Evolutionary conservation across 2,329 filamentous ascomycete species (phyloP), one percentile per base, ranked within the genome.

Genomic region (Mariannaea elegans): DNA sequence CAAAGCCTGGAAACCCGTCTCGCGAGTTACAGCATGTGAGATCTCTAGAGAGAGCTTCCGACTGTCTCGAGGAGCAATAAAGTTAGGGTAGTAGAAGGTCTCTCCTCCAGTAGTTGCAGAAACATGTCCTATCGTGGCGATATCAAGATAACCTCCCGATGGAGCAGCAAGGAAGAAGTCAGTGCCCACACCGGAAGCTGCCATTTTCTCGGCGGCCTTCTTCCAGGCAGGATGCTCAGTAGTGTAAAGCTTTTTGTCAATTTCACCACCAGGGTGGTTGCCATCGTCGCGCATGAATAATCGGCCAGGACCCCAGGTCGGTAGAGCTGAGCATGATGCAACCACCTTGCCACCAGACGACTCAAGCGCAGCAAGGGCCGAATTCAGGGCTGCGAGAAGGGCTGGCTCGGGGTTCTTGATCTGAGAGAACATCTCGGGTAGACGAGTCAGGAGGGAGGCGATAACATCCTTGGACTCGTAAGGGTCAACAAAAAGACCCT

Each of bases 31-130:
- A 1, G 92, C 88, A 72, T 97, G 94, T 66, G 89, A 87, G 65
- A 99, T 88, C 78, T 99, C 95, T 46, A 90, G 86, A 2, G 90
- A 90, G 36, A 99, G 80, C 79, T 94, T 96, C 56, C 92, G 83
- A 41, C 90, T 88, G 76, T 99, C 95, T 34, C 95, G 87, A 7
- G 91, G 91, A 7, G 90, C 88, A 59, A 97, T 89, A 80, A 97
- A 99, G 76, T 98, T 99, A 44, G 95, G 94, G 74, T 97, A 99
- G 78, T 97, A 97, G 78, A 94, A 99, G 0, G 90, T 92, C 76
- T 99, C 95, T 64, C 95, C 95, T 58, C 95, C 95, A n/a, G 93
- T 97, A 27, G 91, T 89, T 39, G 93, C 88, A 29, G 95, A 87
- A 19, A 97, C 86, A 75, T 97, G 91, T 39, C 94, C 92, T 68